phyloP scores from a whole-genome alignment of 257 asterid species.

The Penstemon newberryi region DNA sequence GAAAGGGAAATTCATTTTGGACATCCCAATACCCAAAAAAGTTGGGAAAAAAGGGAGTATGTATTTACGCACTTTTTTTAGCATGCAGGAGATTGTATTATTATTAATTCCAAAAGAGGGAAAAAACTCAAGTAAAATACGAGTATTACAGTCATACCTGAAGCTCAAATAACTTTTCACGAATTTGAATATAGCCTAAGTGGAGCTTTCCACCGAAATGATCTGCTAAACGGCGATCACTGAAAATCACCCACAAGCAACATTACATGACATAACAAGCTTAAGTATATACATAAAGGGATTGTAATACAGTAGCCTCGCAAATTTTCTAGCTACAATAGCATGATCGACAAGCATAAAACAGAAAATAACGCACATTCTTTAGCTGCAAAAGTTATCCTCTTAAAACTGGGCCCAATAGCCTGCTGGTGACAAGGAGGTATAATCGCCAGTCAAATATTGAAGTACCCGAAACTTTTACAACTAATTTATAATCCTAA shows the following conservation, averaged over 20 bases:
- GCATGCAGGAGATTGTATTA: constrained; percentile 7
- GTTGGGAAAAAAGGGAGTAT: no score
- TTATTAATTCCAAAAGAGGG: background rate
- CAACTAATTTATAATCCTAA: constrained; percentile 44
- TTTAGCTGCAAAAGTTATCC: constrained; percentile 74
- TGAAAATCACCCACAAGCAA: constrained; percentile 47
- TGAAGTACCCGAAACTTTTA: constrained; percentile 43
- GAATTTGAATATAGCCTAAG: constrained; percentile 93
- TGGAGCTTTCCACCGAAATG: constrained; percentile 99
- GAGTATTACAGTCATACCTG: constrained; percentile 53
- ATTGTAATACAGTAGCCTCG: constrained; percentile 26
- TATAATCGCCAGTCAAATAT: constrained; percentile 57
- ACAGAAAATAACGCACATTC: constrained; percentile 71
- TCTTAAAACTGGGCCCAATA: constrained; percentile 74
- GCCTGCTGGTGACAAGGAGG: constrained; percentile 78
- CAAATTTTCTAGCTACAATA: constrained; percentile 45
- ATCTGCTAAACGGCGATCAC: constrained; percentile 99
- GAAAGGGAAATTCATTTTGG: no score
- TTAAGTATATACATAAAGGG: constrained; percentile 19
- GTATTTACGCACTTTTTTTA: background rate
- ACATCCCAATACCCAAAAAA: no score
- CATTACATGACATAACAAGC: constrained; percentile 27
- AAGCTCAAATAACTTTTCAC: constrained; percentile 92
- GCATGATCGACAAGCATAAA: constrained; percentile 63
- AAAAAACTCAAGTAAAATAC: background rate